phyloP scores from a whole-genome alignment of 305 asterid genomes.

The Solanum chacoense region DNA sequence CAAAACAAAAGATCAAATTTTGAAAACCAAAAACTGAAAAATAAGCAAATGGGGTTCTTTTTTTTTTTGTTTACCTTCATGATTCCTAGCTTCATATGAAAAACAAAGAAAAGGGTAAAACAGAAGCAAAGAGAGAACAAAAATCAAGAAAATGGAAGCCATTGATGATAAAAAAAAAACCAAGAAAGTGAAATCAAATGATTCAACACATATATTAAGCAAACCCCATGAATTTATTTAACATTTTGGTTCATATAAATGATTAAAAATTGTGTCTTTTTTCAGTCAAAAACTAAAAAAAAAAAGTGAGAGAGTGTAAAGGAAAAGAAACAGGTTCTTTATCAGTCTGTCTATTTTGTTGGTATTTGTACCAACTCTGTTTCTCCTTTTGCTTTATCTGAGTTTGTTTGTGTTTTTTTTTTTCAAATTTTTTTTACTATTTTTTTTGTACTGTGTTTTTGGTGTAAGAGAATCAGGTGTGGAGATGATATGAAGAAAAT shows the following conservation, averaged over 20 bases:
- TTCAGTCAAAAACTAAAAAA: neutral
- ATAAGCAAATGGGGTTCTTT: neutral
- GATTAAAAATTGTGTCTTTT: neutral
- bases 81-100: conserved; percentile 66
- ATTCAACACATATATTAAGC: neutral
- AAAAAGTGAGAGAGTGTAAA: neutral
- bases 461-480: conserved; percentile 19
- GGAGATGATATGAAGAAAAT: conserved; percentile 20
- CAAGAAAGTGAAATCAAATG: neutral
- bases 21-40: neutral
- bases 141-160: neutral
- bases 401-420: neutral
- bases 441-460: conserved; percentile 2
- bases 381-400: neutral
- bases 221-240: neutral
- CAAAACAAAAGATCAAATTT: neutral
- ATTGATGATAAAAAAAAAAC: neutral
- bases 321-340: conserved; percentile 10
- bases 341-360: conserved; percentile 10
- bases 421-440: neutral
- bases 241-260: neutral
- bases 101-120: conserved; percentile 17
- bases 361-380: conserved; percentile 14
- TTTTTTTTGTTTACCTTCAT: conserved; percentile 49
- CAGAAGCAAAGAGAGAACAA: conserved; percentile 24